Percentiles rank a stretch among this genome's conserved stretches.
Evolutionary conservation across 176 grass and related monocot species (phyloP).

Genomic region (Aechmea fasciata): DNA sequence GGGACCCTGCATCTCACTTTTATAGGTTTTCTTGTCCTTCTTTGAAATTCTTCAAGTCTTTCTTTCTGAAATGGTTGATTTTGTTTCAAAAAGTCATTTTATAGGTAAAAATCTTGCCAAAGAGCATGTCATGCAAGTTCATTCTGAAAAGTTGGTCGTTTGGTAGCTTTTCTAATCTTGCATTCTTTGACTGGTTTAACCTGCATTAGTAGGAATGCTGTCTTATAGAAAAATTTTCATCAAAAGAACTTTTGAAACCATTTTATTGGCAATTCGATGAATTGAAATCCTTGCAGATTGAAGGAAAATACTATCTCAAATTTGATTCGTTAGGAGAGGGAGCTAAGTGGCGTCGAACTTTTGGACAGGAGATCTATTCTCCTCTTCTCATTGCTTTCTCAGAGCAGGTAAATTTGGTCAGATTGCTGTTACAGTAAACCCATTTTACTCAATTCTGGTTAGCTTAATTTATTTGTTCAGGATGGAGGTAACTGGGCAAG

Average conservation of each 20-base stretch:
- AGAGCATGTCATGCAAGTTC: too few relatives aligned
- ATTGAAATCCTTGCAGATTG: slow-evolving; percentile 35
- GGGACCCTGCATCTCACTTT: neutral
- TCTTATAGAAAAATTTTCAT: too few relatives aligned
- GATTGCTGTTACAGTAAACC: neutral
- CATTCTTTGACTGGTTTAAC: too few relatives aligned
- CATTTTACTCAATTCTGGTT: neutral
- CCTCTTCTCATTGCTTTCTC: slow-evolving; percentile 92
- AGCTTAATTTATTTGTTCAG: slow-evolving; percentile 32
- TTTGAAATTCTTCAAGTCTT: too few relatives aligned
- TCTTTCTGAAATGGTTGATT: too few relatives aligned
- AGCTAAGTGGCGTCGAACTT: slow-evolving; percentile 71
- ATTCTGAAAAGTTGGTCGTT: too few relatives aligned
- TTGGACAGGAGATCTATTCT: slow-evolving; percentile 95
- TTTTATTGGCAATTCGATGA: slow-evolving; percentile 2
- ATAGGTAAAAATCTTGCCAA: too few relatives aligned
- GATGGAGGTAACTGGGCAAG: slow-evolving; percentile 70
- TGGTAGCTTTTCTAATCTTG: too few relatives aligned
- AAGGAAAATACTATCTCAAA: slow-evolving; percentile 90
- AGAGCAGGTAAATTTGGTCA: slow-evolving; percentile 42
- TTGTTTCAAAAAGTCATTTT: too few relatives aligned
- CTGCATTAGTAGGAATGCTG: too few relatives aligned
- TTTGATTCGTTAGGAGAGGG: slow-evolving; percentile 78
- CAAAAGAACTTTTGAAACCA: neutral
- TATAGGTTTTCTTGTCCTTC: too few relatives aligned